Evolutionary conservation across 2,329 filamentous ascomycete genomes (phyloP).

Genomic region (Tolypocladium cylindrosporum): DNA sequence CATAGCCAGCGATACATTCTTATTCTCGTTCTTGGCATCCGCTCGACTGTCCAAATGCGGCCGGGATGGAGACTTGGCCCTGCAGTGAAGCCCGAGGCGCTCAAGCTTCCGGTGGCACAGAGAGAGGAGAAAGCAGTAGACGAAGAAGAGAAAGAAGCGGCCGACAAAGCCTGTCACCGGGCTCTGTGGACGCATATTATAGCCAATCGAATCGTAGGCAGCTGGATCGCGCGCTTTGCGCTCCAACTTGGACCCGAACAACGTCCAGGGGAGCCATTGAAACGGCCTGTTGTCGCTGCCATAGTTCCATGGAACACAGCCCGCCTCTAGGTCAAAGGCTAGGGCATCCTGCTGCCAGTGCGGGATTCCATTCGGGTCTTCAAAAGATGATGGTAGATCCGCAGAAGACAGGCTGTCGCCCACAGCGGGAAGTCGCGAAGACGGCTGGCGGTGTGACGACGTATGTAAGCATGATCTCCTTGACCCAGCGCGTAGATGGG

Average conservation of each 20-base stretch:
- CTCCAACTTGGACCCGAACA: slow-evolving; percentile 11
- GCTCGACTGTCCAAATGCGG: background rate
- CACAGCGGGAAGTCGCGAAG: background rate
- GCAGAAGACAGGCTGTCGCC: background rate
- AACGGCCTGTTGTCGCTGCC: background rate
- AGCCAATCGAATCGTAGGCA: slow-evolving; percentile 7
- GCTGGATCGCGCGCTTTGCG: slow-evolving; percentile 10
- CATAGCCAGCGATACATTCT: background rate
- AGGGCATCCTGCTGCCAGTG: background rate
- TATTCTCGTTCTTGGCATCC: background rate
- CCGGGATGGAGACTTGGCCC: background rate
- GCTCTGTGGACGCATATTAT: slow-evolving; percentile 2
- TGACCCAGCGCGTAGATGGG: background rate
- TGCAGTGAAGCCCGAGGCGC: slow-evolving; percentile 2
- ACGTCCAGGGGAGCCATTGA: background rate
- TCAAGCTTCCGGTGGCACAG: slow-evolving; percentile 4
- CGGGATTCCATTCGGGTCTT: background rate
- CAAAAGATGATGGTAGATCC: background rate
- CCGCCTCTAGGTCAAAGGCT: background rate
- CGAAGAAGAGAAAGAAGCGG: slow-evolving; percentile 4
- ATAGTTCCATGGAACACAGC: background rate
- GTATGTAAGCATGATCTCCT: background rate
- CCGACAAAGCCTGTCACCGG: background rate
- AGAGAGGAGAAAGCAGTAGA: slow-evolving; percentile 5
- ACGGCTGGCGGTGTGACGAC: background rate